A percentile compares a stretch with the other conserved stretches of the same genome.
These are phyloP conservation scores for Pichia sp. DNA, from an alignment of 1,139 yeast genomes.

Conservation along the genomic window DNA sequence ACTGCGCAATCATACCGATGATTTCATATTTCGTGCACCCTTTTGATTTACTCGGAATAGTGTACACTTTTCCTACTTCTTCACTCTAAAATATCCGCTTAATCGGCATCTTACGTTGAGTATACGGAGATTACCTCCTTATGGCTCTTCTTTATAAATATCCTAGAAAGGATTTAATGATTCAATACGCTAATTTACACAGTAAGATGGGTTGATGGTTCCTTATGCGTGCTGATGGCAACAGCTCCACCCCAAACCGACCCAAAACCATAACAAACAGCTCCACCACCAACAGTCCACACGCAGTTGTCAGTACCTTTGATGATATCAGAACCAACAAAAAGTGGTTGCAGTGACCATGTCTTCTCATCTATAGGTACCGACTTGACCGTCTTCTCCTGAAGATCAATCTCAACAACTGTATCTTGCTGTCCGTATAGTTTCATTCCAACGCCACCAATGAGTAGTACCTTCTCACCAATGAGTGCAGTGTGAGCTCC, in stretches of 20 bases:
- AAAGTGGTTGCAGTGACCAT: constrained; percentile 44
- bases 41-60: no score
- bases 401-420: constrained; percentile 32
- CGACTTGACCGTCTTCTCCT: constrained; percentile 18
- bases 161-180: constrained; percentile 14
- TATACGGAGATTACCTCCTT: no score
- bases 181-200: no score
- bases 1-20: no score
- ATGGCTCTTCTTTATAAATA: constrained; percentile 1
- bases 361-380: constrained; percentile 29
- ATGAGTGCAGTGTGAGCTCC: constrained; percentile 36
- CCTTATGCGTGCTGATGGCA: neutral
- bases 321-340: constrained; percentile 52
- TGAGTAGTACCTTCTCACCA: constrained; percentile 33
- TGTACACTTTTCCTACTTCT: no score
- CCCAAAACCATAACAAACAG: constrained; percentile 81
- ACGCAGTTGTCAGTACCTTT: constrained; percentile 15
- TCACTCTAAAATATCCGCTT: no score
- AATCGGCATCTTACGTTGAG: no score
- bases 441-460: constrained; percentile 52
- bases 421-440: constrained; percentile 34
- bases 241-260: constrained; percentile 46
- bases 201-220: no score
- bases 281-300: constrained; percentile 61
- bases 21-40: no score